Evolutionary conservation across 345 rosid genomes (phyloP).

Genomic region (Kandelia obovata): DNA sequence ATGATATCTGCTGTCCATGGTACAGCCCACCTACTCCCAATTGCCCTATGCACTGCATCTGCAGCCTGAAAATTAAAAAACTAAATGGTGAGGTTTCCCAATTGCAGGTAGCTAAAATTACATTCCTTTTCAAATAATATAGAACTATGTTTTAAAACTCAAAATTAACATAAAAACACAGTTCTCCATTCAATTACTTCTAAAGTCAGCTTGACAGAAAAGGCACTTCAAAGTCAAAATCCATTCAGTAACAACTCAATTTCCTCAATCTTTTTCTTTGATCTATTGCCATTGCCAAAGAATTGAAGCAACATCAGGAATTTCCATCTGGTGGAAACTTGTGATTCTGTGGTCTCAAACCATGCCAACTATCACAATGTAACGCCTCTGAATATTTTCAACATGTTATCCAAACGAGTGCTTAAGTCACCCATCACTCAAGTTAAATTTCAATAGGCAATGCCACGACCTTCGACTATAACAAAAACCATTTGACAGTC

Average conservation of each 20-base stretch:
- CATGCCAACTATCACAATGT: not conserved
- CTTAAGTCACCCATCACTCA: not conserved
- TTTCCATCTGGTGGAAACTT: not conserved
- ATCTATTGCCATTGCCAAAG: not conserved
- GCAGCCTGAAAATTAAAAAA: constrained; percentile 55
- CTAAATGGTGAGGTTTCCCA: not conserved
- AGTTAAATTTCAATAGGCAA: not conserved
- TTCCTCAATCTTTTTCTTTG: not conserved
- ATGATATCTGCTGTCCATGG: constrained; percentile 98
- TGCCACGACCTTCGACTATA: not conserved
- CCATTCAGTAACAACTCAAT: not conserved
- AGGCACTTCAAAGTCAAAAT: not conserved
- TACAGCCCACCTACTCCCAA: constrained; percentile 86
- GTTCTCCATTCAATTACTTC: not conserved
- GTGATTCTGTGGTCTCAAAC: not conserved
- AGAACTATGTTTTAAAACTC: not conserved
- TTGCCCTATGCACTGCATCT: constrained; percentile 52
- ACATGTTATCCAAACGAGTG: not conserved
- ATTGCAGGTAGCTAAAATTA: not conserved
- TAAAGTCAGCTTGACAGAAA: not conserved
- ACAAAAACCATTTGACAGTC: too few species aligned
- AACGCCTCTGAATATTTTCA: not conserved
- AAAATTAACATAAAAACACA: not conserved
- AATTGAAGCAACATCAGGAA: not conserved
- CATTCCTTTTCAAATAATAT: not conserved